Percentiles rank a stretch among this genome's conserved stretches.
Evolutionary conservation across 23 red algal genomes (phyloP).

Genomic region (Gracilaria caudata): DNA sequence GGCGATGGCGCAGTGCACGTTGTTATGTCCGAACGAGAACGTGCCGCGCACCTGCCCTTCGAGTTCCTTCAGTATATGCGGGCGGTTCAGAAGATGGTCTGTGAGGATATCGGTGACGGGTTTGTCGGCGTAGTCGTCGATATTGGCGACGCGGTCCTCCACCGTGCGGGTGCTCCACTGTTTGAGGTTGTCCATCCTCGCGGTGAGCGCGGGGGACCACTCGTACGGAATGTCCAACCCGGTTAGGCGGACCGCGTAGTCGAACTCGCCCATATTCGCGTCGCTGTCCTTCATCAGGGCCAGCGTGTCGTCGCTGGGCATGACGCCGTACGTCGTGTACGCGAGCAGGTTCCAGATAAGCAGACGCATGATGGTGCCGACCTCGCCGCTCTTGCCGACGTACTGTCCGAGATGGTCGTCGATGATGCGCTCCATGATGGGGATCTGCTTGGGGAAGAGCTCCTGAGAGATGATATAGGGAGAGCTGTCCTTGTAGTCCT

Average conservation of each 20-base stretch:
- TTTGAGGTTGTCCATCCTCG: background rate
- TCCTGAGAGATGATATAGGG: constrained; percentile 23
- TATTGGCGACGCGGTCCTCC: background rate
- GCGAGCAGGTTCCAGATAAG: constrained; percentile 24
- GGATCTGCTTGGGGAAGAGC: background rate
- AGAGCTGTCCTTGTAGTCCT: background rate
- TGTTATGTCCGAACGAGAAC: background rate
- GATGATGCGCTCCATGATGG: constrained; percentile 5
- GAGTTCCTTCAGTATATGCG: background rate
- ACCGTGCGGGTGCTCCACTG: background rate
- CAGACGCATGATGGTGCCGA: constrained; percentile 8
- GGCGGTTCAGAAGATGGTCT: constrained; percentile 13
- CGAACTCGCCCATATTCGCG: constrained; percentile 1
- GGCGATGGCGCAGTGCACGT: background rate
- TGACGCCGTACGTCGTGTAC: constrained; percentile 12
- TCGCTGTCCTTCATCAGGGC: background rate
- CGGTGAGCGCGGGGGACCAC: constrained; percentile 1
- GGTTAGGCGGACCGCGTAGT: constrained; percentile 11
- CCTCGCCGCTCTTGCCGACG: constrained; percentile 22
- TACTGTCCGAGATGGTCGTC: constrained; percentile 20
- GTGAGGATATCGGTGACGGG: constrained; percentile 14
- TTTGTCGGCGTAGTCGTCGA: background rate
- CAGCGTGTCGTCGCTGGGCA: constrained; percentile 4
- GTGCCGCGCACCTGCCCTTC: background rate
- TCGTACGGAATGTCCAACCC: constrained; percentile 12